Evolutionary conservation across 257 asterid species (phyloP).

Genomic region (Nicotiana obtusifolia): DNA sequence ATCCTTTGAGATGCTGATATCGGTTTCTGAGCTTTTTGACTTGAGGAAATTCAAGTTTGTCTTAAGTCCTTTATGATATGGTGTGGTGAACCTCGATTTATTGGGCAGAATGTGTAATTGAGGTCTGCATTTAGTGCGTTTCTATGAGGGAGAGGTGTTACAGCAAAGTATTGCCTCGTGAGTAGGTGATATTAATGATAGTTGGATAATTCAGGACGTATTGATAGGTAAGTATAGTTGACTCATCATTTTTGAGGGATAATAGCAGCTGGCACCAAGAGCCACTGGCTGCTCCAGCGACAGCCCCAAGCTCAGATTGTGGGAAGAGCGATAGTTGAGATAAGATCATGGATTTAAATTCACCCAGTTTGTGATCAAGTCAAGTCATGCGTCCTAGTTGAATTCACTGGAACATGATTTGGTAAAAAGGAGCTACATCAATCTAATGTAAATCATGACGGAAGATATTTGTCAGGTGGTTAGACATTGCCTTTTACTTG

Average conservation of each 20-base stretch:
- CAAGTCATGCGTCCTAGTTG: not conserved
- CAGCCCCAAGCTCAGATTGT: not conserved
- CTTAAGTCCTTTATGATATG: not conserved
- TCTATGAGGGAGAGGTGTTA: not conserved
- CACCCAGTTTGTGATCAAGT: not conserved
- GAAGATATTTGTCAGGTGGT: not conserved
- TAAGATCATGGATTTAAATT: not conserved
- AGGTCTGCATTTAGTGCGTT: not conserved
- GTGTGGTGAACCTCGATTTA: not conserved
- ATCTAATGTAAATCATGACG: not conserved
- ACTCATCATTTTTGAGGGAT: not conserved
- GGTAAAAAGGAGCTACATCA: not conserved
- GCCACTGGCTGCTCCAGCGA: not conserved
- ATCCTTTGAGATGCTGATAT: not conserved
- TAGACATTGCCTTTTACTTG: not conserved
- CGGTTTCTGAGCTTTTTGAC: not conserved
- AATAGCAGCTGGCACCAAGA: not conserved
- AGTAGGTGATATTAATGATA: not conserved
- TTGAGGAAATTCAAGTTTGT: not conserved
- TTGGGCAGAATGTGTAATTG: not conserved
- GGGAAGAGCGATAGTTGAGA: not conserved
- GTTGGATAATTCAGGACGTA: not conserved
- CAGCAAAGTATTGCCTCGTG: not conserved
- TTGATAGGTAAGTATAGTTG: not conserved
- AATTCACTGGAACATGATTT: not conserved